Evolutionary conservation across 345 rosid species (phyloP).

Genomic region (Brassica napus): Da-Ae NC_063448.1:53059001-53059500

Average conservation of each 20-base stretch:
- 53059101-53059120: constrained; percentile 92
- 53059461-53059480: constrained; percentile 29
- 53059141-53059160: constrained; percentile 99
- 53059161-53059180: constrained; percentile 77
- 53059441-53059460: constrained; percentile 30
- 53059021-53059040: constrained; percentile 32
- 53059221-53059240: constrained; percentile 88
- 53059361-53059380: constrained; percentile 23
- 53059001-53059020: constrained; percentile 74
- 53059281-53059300: neutral
- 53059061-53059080: constrained; percentile 93
- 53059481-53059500: constrained; percentile 37
- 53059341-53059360: constrained; percentile 38
- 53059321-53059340: constrained; percentile 19
- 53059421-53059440: constrained; percentile 33
- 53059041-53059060: constrained; percentile 68
- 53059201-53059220: constrained; percentile 94
- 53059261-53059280: constrained; percentile 57
- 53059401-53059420: constrained; percentile 29
- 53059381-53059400: constrained; percentile 32
- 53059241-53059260: constrained; percentile 80
- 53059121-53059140: constrained; percentile 88
- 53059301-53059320: constrained; percentile 20
- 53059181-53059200: constrained; percentile 88
- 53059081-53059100: constrained; percentile 84